Conservation (phyloP, 805 yeast genomes). For the Pichia paraexigua region DNA sequence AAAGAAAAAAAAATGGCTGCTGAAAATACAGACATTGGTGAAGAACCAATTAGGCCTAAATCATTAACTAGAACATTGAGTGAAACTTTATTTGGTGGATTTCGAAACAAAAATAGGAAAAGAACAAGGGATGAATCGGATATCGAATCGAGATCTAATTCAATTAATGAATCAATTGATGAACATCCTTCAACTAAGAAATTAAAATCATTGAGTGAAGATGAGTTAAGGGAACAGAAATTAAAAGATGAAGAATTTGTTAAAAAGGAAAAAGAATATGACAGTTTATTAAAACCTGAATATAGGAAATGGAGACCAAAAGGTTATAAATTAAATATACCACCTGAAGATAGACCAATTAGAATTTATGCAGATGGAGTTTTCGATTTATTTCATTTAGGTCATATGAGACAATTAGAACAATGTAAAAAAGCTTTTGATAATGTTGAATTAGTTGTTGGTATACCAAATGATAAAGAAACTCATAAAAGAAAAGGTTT, state of each 20-base stretch:
- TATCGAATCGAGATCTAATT: background rate
- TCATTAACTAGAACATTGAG: slow-evolving; percentile 11
- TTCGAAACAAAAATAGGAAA: slow-evolving; percentile 3
- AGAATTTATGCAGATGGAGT: slow-evolving; percentile 98
- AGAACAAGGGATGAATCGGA: slow-evolving; percentile 6
- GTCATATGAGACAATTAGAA: slow-evolving; percentile 96
- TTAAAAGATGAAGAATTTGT: slow-evolving; percentile 14
- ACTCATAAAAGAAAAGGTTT: slow-evolving; percentile 91
- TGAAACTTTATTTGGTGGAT: slow-evolving; percentile 12
- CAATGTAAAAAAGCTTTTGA: slow-evolving; percentile 91
- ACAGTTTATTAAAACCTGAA: slow-evolving; percentile 58
- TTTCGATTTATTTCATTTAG: slow-evolving; percentile 91
- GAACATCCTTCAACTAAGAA: slow-evolving; percentile 1
- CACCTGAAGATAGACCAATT: slow-evolving; percentile 79
- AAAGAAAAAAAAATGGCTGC: background rate
- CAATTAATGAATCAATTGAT: background rate
- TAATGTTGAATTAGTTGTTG: slow-evolving; percentile 79
- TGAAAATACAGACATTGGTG: background rate
- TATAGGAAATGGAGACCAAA: slow-evolving; percentile 70
- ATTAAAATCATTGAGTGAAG: slow-evolving; percentile 14
- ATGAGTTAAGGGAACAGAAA: slow-evolving; percentile 21
- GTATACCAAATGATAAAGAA: slow-evolving; percentile 82
- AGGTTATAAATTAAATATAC: slow-evolving; percentile 72
- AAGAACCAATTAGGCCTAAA: background rate
- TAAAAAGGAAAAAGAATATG: slow-evolving; percentile 51